Percentiles rank a stretch among this genome's conserved stretches.
These are phyloP conservation scores for Syzygium malaccense DNA, from an alignment of 441 rosid species.

Conservation along the genomic window DNA sequence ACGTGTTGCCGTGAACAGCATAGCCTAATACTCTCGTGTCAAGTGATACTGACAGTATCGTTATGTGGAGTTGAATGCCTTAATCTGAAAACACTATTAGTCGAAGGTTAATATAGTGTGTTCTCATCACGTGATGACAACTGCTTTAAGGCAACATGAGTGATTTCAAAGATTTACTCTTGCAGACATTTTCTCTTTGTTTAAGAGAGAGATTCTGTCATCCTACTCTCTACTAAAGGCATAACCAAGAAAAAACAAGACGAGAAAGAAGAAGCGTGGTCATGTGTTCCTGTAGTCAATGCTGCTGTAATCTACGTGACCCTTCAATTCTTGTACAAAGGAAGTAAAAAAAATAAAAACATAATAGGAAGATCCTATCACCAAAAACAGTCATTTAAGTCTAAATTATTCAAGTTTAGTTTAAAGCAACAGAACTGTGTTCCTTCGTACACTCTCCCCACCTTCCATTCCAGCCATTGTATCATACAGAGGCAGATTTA, in stretches of 20 bases:
- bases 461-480: conserved; percentile 73
- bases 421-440: not conserved
- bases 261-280: not conserved
- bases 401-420: not conserved
- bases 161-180: not conserved
- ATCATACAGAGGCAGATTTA: conserved; percentile 75
- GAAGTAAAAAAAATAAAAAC: not conserved
- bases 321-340: not conserved
- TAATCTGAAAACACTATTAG: not conserved
- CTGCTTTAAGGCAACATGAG: not conserved
- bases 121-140: not conserved
- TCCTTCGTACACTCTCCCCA: conserved; percentile 27
- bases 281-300: not conserved
- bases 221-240: not conserved
- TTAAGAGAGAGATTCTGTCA: not conserved
- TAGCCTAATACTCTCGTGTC: too few relatives aligned
- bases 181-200: not conserved
- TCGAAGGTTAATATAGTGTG: not conserved
- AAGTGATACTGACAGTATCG: not conserved
- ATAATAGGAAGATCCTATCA: not conserved
- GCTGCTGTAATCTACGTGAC: not conserved
- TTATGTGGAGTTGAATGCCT: not conserved
- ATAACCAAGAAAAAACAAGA: not conserved
- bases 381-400: not conserved
- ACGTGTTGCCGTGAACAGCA: too few relatives aligned